phyloP scores from a whole-genome alignment of 2,329 filamentous ascomycete genomes.

The Alternaria solani region DNA sequence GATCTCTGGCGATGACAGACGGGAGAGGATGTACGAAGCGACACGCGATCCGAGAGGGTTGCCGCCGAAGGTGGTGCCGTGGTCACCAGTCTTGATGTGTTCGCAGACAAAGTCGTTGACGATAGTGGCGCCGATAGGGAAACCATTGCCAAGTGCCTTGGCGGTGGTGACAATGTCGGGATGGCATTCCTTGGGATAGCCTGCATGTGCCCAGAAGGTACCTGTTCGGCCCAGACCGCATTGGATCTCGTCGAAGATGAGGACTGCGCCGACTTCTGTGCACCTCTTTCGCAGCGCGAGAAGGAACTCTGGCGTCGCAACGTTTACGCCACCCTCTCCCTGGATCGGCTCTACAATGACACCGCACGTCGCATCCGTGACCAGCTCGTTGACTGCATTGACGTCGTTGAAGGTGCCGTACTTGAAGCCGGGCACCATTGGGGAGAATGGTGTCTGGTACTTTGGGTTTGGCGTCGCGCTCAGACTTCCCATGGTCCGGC shows the following conservation, averaged over 20 bases:
- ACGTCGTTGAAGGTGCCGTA: constrained; percentile 89
- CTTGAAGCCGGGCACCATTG: constrained; percentile 93
- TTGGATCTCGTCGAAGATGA: constrained; percentile 98
- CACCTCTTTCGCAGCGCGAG: constrained; percentile 83
- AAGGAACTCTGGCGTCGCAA: constrained; percentile 84
- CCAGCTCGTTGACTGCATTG: constrained; percentile 71
- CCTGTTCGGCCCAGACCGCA: constrained; percentile 91
- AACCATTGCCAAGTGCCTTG: constrained; percentile 95
- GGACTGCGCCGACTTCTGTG: constrained; percentile 83
- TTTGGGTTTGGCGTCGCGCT: constrained; percentile 98
- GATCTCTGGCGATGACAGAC: constrained; percentile 75
- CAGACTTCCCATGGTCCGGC: constrained; percentile 91
- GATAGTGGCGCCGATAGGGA: constrained; percentile 88
- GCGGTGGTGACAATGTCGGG: constrained; percentile 94
- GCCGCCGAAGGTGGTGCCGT: constrained; percentile 93
- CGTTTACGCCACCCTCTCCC: constrained; percentile 91
- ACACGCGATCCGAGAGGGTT: constrained; percentile 87
- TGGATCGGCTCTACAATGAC: constrained; percentile 98
- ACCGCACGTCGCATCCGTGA: constrained; percentile 87
- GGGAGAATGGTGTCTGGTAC: constrained; percentile 93
- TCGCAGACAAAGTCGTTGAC: constrained; percentile 72
- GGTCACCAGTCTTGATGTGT: constrained; percentile 78
- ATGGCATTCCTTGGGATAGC: constrained; percentile 79
- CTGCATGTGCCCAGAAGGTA: constrained; percentile 84
- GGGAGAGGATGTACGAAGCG: constrained; percentile 83